A percentile compares a stretch with the other conserved stretches of the same genome.
These are phyloP conservation scores for Pulveroboletus sp. DNA, from an alignment of 768 basidiomycete genomes.

Conservation along the genomic window DNA sequence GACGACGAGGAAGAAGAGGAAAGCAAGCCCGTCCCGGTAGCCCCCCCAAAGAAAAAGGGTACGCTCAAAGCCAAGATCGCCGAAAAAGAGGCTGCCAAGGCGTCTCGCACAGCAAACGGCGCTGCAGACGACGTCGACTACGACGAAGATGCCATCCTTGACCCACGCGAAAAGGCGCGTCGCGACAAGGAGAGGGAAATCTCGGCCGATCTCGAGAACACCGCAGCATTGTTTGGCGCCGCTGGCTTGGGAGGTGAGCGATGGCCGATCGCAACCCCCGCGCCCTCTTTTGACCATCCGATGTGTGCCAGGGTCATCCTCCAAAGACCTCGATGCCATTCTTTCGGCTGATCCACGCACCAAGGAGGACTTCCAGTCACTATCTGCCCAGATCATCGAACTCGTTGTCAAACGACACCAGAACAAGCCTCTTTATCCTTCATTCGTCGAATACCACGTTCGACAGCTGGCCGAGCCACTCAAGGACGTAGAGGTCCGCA, in stretches of 20 bases:
- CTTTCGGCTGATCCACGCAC: slow-evolving; percentile 80
- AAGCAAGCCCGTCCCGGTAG: slow-evolving; percentile 46
- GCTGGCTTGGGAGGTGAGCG: slow-evolving; percentile 60
- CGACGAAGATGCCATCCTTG: slow-evolving; percentile 72
- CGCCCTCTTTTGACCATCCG: neutral
- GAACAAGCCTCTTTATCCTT: slow-evolving; percentile 75
- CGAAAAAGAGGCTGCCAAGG: slow-evolving; percentile 83
- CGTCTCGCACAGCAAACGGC: slow-evolving; percentile 41
- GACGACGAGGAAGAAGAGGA: slow-evolving; percentile 75
- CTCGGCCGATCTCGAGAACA: slow-evolving; percentile 82
- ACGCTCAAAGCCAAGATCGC: slow-evolving; percentile 89
- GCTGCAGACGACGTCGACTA: slow-evolving; percentile 49
- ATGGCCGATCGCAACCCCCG: neutral
- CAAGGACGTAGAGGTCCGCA: slow-evolving; percentile 89
- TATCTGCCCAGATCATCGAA: slow-evolving; percentile 75
- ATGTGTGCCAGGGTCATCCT: slow-evolving; percentile 53
- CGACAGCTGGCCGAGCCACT: slow-evolving; percentile 73
- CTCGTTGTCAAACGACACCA: slow-evolving; percentile 76
- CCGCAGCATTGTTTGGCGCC: slow-evolving; percentile 77
- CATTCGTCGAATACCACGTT: slow-evolving; percentile 83
- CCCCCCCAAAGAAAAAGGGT: slow-evolving; percentile 88
- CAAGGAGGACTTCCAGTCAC: slow-evolving; percentile 79
- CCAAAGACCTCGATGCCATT: slow-evolving; percentile 64
- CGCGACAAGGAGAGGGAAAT: slow-evolving; percentile 80
- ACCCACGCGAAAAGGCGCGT: slow-evolving; percentile 75